Evolutionary conservation across 345 rosid genomes (phyloP), one percentile per base, ranked within the genome.

Genomic region (Raphanus raphanistrum): DNA sequence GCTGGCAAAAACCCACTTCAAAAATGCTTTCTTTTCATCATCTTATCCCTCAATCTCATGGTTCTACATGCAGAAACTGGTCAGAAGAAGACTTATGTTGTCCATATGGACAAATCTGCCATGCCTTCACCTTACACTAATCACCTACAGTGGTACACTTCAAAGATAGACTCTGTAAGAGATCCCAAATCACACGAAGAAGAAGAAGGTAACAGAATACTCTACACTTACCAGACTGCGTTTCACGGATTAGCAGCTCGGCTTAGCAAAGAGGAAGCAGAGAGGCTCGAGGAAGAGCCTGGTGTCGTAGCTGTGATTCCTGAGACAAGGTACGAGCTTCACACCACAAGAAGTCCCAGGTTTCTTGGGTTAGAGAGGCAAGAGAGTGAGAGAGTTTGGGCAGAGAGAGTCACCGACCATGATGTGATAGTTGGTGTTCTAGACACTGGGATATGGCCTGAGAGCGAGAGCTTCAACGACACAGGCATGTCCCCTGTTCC

Each of bases 381-480:
- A 38, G 88, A 72, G 29, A 81, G 87, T 54, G 83, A 78, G 54
- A 80, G 80, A 28, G 70, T 84, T 38, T 82, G 89, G 92, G 79
- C 89, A 59, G 75, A 86, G 48, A 84, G 79, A 69, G 15, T 77
- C 50, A 77, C 67, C 58, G 96, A 73, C 76, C 91, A 83, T 66
- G 97, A 95, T 63, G 95, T 92, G 3, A 25, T 90, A n/a, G 90
- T 90, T 8, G 97, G 97, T 63, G 85, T 92, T 43, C 84, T 90
- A 0, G 93, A 92, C 73, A 88, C 93, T 11, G 95, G 97, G 10
- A 87, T 92, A 33, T 90, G 93, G 93, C 97, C 97, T 0, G 93
- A 92, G 77, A 87, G 90, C 68, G 75, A 71, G 45, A 90, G 95
- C 82, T 90, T 92, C 72, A 83, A 82, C 69, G 92, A 90, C 60